A percentile compares a stretch with the other conserved stretches of the same genome.
These are phyloP conservation scores for Cucumis sativus DNA, from an alignment of 306 rosid genomes.

Conservation along the genomic window Cucumber_9930_V3 NC_026660.2:22397501-22398000, in stretches of 20 bases:
- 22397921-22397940: slow-evolving; percentile 41
- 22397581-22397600: slow-evolving; percentile 15
- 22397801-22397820: slow-evolving; percentile 19
- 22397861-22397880: slow-evolving; percentile 10
- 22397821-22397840: slow-evolving; percentile 23
- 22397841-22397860: slow-evolving; percentile 28
- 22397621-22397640: slow-evolving; percentile 16
- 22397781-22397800: slow-evolving; percentile 10
- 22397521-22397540: neutral
- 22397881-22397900: neutral
- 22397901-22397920: neutral
- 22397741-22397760: neutral
- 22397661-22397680: neutral
- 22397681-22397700: neutral
- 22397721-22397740: slow-evolving; percentile 7
- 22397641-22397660: slow-evolving; percentile 23
- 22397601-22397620: neutral
- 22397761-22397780: neutral
- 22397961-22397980: neutral
- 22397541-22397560: neutral
- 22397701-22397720: neutral
- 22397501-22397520: neutral
- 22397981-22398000: neutral
- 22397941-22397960: slow-evolving; percentile 21
- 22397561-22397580: slow-evolving; percentile 5